Evolutionary conservation across 192 early-diverging fungal genomes (phyloP), one percentile per base, ranked within the genome.

Genomic region (Linnemannia hyalina): DNA sequence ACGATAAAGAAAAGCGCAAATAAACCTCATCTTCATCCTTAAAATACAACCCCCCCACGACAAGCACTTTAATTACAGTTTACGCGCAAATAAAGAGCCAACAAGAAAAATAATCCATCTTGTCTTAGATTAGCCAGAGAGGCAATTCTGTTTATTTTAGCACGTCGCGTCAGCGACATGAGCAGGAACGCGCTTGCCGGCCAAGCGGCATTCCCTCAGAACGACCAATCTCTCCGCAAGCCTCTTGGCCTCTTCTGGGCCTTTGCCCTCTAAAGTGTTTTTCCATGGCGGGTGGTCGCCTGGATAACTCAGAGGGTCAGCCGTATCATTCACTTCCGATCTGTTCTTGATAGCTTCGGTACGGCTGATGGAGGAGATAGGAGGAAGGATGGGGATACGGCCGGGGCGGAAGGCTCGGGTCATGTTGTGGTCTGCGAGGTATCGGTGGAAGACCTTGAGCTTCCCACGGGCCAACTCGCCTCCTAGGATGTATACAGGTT

Each of bases 351-450:
- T 32, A 54, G 46, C n/a, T 3, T 42, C 70, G 36, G 70, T 6
- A 26, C 70, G 36, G 38, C 18, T 6, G 20, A 7, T 10, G 16
- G 22, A 23, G 6, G 75, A 46, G 23, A 55, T 20, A 5, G 52
- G 38, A 29, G 75, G 75, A 3, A 60, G 13, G 57, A 86, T 68
- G n/a, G 70, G 69, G 38, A 86, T 46, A 0, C 84, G 78, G 46
- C 84, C 84, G 2, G 84, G 84, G n/a, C 84, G 78, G 76, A 86
- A 86, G 4, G 84, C 80, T 20, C 84, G 79, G 7, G 84, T 86
- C 3, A 47, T n/a, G 32, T 81, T 26, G 6, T 20, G 35, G 41
- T 86, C 84, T 6, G 76, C 73, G 6, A 78, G 70, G 76, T 81
- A 80, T 11, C 84, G 74, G 41, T 86, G 84, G 23, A 86, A 86